These are phyloP conservation scores for Niveomyces coronatus DNA, from an alignment of 2,329 filamentous ascomycete species.

Conservation along the genomic window DNA sequence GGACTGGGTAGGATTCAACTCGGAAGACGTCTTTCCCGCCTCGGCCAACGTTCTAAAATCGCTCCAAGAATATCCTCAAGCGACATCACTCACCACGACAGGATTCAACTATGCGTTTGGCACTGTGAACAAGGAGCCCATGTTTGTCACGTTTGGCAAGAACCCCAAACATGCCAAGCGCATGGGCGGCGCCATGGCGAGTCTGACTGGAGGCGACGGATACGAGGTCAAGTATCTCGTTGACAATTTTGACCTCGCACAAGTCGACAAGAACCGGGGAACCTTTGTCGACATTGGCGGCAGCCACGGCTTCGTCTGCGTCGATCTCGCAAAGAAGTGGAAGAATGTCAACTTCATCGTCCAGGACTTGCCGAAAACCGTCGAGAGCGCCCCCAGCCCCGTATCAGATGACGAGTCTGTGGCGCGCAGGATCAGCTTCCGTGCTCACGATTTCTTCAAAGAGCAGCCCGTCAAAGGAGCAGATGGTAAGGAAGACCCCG, in stretches of 20 bases:
- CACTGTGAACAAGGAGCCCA: slow-evolving; percentile 40
- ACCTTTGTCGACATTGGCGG: slow-evolving; percentile 50
- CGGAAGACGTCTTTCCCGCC: slow-evolving; percentile 43
- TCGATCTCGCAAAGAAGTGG: slow-evolving; percentile 42
- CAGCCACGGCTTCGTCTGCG: slow-evolving; percentile 45
- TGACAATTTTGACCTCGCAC: slow-evolving; percentile 42
- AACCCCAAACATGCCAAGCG: slow-evolving; percentile 35
- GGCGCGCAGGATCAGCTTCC: slow-evolving; percentile 29
- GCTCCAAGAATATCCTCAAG: slow-evolving; percentile 33
- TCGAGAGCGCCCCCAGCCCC: slow-evolving; percentile 35
- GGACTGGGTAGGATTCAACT: slow-evolving; percentile 46
- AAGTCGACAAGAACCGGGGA: slow-evolving; percentile 32
- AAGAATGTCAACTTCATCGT: slow-evolving; percentile 43
- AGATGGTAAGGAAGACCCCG: slow-evolving; percentile 34
- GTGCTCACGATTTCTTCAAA: slow-evolving; percentile 47
- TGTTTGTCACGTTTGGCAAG: slow-evolving; percentile 43
- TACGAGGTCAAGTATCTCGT: slow-evolving; percentile 44
- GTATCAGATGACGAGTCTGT: slow-evolving; percentile 28
- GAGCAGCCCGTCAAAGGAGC: slow-evolving; percentile 43
- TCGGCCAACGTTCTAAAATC: slow-evolving; percentile 35
- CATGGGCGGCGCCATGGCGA: slow-evolving; percentile 46
- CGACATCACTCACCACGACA: slow-evolving; percentile 35
- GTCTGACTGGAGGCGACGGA: slow-evolving; percentile 43
- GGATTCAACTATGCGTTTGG: slow-evolving; percentile 42
- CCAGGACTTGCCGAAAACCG: slow-evolving; percentile 40